phyloP scores from a whole-genome alignment of 306 rosid genomes.

The Malus orientalis region DNA sequence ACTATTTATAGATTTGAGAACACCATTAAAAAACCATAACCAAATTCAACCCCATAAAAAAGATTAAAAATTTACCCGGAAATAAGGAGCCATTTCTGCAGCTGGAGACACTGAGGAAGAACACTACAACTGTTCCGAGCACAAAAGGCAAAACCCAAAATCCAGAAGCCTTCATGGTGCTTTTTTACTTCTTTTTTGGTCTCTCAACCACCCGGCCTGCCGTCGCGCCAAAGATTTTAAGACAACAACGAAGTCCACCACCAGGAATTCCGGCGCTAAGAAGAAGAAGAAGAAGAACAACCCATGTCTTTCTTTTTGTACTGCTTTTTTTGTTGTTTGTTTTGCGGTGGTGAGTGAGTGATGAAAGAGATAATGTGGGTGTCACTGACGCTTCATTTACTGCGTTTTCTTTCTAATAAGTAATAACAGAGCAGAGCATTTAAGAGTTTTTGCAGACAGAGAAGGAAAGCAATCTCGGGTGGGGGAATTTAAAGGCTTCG shows the following conservation, averaged over 20 bases:
- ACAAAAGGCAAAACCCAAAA: conserved; percentile 34
- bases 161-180: conserved; percentile 45
- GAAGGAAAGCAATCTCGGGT: neutral
- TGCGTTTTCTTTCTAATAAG: neutral
- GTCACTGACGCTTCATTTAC: neutral
- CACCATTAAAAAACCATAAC: neutral
- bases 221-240: conserved; percentile 1
- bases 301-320: neutral
- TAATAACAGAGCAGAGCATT: neutral
- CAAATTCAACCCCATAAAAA: neutral
- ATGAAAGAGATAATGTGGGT: conserved; percentile 26
- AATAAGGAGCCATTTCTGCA: conserved; percentile 8
- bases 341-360: neutral
- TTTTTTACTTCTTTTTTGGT: neutral
- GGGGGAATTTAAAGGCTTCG: conserved; percentile 16
- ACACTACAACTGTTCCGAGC: conserved; percentile 19
- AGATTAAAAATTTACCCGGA: conserved; percentile 22
- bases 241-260: conserved; percentile 9
- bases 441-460: neutral
- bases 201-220: neutral
- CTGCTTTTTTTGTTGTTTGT: neutral
- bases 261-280: conserved; percentile 8
- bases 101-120: conserved; percentile 23
- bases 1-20: neutral
- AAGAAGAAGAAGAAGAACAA: neutral